These are phyloP conservation scores for Hyaloscypha variabilis DNA, from an alignment of 495 filamentous ascomycete genomes.

Conservation along the genomic window DNA sequence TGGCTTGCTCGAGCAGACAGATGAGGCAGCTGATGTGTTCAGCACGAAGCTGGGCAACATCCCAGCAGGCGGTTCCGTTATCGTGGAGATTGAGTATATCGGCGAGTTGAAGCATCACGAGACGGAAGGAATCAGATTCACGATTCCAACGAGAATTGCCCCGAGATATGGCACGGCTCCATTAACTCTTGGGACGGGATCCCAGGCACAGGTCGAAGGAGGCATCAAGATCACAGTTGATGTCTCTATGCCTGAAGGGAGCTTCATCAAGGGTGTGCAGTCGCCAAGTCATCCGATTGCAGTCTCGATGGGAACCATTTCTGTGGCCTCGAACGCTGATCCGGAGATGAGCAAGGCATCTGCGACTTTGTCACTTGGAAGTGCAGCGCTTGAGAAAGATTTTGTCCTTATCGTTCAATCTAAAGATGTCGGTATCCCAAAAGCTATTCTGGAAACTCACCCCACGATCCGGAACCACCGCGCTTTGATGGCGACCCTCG, in stretches of 20 bases:
- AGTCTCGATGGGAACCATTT: slow-evolving; percentile 60
- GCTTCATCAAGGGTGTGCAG: slow-evolving; percentile 58
- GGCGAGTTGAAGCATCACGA: slow-evolving; percentile 71
- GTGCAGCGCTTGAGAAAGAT: slow-evolving; percentile 49
- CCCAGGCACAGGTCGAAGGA: slow-evolving; percentile 23
- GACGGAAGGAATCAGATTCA: slow-evolving; percentile 64
- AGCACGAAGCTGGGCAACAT: slow-evolving; percentile 66
- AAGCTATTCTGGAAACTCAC: slow-evolving; percentile 66
- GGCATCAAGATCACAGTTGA: slow-evolving; percentile 64
- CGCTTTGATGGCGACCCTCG: slow-evolving; percentile 68
- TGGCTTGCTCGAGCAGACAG: slow-evolving; percentile 61
- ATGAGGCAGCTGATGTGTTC: slow-evolving; percentile 63
- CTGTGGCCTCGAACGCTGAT: slow-evolving; percentile 39
- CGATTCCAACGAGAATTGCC: slow-evolving; percentile 62
- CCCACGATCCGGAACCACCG: slow-evolving; percentile 59
- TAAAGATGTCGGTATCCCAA: slow-evolving; percentile 56
- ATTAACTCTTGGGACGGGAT: slow-evolving; percentile 29
- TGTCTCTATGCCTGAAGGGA: slow-evolving; percentile 55
- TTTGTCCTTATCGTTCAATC: slow-evolving; percentile 58
- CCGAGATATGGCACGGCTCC: slow-evolving; percentile 62
- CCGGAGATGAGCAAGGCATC: slow-evolving; percentile 57
- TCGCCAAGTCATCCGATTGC: slow-evolving; percentile 70
- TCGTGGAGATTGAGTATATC: slow-evolving; percentile 63
- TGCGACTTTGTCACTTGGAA: slow-evolving; percentile 57
- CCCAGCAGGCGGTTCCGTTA: slow-evolving; percentile 50